Percentiles rank a stretch among this genome's conserved stretches.
These are phyloP conservation scores for Suhomyces kilbournensis DNA, from an alignment of 805 yeast genomes.

Conservation along the genomic window DNA sequence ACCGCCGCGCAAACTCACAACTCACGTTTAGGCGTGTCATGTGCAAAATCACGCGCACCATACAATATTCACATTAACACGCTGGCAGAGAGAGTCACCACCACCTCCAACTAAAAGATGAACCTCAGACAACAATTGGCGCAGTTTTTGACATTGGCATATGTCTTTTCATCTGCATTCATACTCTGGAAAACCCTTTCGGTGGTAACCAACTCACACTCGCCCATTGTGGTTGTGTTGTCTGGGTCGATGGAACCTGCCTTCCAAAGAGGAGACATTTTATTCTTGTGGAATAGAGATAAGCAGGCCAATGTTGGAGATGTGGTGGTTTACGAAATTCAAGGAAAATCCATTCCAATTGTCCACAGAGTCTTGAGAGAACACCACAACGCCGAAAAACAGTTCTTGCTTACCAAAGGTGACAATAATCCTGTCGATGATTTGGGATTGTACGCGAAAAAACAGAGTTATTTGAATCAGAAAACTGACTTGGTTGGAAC, in stretches of 20 bases:
- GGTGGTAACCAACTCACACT: conserved; percentile 72
- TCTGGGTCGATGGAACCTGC: conserved; percentile 99
- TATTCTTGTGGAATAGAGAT: conserved; percentile 87
- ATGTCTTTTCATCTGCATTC: conserved; percentile 84
- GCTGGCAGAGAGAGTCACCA: conserved; percentile 1
- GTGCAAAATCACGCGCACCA: not conserved
- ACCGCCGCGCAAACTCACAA: not conserved
- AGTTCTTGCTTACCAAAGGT: conserved; percentile 86
- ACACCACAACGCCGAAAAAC: conserved; percentile 60
- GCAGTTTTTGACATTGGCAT: conserved; percentile 69
- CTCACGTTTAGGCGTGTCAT: not conserved
- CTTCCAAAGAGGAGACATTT: conserved; percentile 93
- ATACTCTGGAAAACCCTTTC: conserved; percentile 88
- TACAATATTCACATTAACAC: not conserved
- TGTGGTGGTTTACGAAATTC: conserved; percentile 85
- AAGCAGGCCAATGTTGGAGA: conserved; percentile 74
- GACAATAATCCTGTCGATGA: conserved; percentile 95
- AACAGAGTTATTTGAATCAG: conserved; percentile 73
- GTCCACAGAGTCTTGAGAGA: conserved; percentile 92
- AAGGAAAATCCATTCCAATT: conserved; percentile 83
- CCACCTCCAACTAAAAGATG: conserved; percentile 31
- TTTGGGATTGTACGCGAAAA: conserved; percentile 74
- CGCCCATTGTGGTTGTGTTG: conserved; percentile 94
- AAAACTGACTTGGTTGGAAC: conserved; percentile 80
- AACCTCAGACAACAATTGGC: conserved; percentile 57